Conservation (phyloP, 768 basidiomycete species). For the Fomitopsis pulvina region DNA sequence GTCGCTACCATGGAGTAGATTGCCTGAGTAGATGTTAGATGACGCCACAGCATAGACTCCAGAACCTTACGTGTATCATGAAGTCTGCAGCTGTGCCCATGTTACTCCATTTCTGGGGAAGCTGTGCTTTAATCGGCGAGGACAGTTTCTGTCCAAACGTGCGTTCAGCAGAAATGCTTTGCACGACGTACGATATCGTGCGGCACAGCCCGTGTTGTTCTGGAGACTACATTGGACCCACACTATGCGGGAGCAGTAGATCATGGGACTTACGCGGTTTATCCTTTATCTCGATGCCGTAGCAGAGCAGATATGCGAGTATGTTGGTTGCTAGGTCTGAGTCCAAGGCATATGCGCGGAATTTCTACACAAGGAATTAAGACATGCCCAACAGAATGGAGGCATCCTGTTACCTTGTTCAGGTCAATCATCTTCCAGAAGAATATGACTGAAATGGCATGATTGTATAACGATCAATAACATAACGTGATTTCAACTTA, state of each 20-base stretch:
- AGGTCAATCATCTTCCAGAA: conserved; percentile 91
- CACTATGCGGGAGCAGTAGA: conserved; percentile 1
- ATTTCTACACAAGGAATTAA: conserved; percentile 58
- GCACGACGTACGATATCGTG: conserved; percentile 85
- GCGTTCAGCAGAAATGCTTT: conserved; percentile 82
- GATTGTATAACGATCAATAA: not conserved
- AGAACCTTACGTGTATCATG: conserved; percentile 60
- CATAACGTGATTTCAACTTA: conserved; percentile 31
- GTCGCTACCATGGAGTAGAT: conserved; percentile 88
- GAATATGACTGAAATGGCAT: conserved; percentile 48
- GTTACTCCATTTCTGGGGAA: conserved; percentile 74
- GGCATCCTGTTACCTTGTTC: conserved; percentile 68
- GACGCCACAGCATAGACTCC: not conserved
- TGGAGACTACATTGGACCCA: conserved; percentile 22
- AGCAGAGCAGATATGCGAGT: conserved; percentile 72
- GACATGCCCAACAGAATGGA: not conserved
- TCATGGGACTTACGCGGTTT: conserved; percentile 58
- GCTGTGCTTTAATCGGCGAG: conserved; percentile 52
- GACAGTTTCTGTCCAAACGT: conserved; percentile 67
- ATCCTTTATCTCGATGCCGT: conserved; percentile 86
- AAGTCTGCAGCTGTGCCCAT: conserved; percentile 79
- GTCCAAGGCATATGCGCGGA: conserved; percentile 73
- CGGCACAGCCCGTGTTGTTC: conserved; percentile 91
- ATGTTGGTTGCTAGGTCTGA: conserved; percentile 76
- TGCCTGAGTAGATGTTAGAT: conserved; percentile 41